Conservation (phyloP, 306 rosid species). For the Vicia villosa region DNA sequence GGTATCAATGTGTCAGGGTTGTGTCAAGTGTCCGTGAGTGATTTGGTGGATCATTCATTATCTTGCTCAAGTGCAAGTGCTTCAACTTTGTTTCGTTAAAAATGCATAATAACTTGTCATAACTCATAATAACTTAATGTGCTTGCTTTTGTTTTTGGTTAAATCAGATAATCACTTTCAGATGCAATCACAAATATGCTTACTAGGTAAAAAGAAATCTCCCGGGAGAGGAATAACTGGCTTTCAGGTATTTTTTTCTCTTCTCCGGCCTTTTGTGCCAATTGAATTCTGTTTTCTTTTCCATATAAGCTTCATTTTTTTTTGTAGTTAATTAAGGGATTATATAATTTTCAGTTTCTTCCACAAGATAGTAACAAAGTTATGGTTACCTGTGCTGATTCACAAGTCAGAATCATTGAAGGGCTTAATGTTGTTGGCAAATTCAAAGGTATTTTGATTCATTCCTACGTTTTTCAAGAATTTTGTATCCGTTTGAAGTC, state of each 20-base stretch:
- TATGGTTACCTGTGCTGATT: conserved; percentile 85
- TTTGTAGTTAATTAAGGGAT: conserved; percentile 7
- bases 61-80: conserved; percentile 6
- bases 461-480: neutral
- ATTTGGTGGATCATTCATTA: conserved; percentile 19
- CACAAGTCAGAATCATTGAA: conserved; percentile 82
- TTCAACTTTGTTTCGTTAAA: conserved; percentile 9
- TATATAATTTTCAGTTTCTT: conserved; percentile 58
- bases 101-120: neutral
- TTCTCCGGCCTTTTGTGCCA: conserved; percentile 24
- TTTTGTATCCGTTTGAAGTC: neutral
- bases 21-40: neutral
- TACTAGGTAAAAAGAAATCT: conserved; percentile 73
- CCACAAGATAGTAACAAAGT: conserved; percentile 72
- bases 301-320: neutral
- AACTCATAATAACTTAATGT: neutral
- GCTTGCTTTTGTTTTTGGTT: conserved; percentile 33
- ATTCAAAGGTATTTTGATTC: conserved; percentile 64
- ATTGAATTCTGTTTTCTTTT: conserved; percentile 3
- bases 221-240: conserved; percentile 80
- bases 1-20: neutral
- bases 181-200: conserved; percentile 61
- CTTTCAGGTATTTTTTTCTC: conserved; percentile 75
- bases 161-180: conserved; percentile 72
- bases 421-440: conserved; percentile 72